Evolutionary conservation across 768 basidiomycete species (phyloP).

Genomic region (Xerocomus brunneocitrinus): DNA sequence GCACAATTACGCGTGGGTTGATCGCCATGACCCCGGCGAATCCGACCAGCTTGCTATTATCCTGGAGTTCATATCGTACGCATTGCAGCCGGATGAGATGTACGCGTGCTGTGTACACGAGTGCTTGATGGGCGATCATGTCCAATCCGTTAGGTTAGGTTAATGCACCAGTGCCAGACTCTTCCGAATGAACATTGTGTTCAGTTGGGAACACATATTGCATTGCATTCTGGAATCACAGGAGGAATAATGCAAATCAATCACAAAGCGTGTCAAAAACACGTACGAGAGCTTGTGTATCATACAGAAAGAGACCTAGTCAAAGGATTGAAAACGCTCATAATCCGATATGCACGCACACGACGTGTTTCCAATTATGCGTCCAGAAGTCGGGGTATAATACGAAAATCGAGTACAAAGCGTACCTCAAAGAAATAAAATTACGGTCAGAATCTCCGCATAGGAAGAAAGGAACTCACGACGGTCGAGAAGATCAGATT

Average conservation of each 20-base stretch:
- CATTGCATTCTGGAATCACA: no score
- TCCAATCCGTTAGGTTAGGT: no score
- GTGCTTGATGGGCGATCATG: neutral
- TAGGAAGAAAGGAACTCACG: neutral
- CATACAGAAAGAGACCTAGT: neutral
- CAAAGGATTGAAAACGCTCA: neutral
- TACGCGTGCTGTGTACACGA: neutral
- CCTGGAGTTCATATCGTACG: no score
- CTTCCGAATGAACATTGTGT: neutral
- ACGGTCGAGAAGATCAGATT: neutral
- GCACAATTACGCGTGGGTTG: no score
- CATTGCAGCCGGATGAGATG: no score
- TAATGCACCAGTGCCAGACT: neutral
- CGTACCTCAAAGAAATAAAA: neutral
- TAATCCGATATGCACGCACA: neutral
- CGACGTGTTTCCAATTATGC: neutral
- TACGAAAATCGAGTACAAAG: neutral
- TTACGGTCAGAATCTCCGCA: neutral
- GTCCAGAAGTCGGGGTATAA: neutral
- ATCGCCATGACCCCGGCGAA: no score
- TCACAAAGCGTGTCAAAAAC: neutral
- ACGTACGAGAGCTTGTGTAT: neutral
- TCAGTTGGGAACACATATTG: no score
- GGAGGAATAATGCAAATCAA: no score
- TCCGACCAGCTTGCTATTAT: no score